These are phyloP conservation scores for Porpolomopsis calyptriformis DNA, from an alignment of 768 basidiomycete genomes.

Conservation along the genomic window DNA sequence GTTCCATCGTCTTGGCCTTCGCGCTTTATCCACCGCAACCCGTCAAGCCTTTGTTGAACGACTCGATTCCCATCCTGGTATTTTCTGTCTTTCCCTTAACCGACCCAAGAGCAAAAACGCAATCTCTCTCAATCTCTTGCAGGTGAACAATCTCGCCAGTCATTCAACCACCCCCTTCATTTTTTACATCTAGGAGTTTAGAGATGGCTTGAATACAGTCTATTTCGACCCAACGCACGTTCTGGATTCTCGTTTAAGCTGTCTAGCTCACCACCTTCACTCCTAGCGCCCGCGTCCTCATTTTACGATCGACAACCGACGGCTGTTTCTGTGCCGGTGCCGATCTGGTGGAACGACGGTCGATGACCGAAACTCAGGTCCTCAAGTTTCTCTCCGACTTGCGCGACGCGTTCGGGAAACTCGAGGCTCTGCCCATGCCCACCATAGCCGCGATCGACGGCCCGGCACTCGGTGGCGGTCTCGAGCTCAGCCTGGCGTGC, in stretches of 20 bases:
- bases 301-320: slow-evolving; percentile 69
- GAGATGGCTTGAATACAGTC: slow-evolving; percentile 54
- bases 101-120: slow-evolving; percentile 81
- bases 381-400: slow-evolving; percentile 69
- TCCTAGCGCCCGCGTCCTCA: slow-evolving; percentile 60
- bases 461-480: slow-evolving; percentile 85
- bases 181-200: slow-evolving; percentile 44
- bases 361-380: slow-evolving; percentile 69
- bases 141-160: slow-evolving; percentile 30
- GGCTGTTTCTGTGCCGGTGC: slow-evolving; percentile 88
- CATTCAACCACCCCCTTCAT: slow-evolving; percentile 6
- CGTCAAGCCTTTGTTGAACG: slow-evolving; percentile 43
- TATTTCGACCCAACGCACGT: slow-evolving; percentile 56
- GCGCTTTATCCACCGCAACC: not conserved
- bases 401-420: slow-evolving; percentile 54
- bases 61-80: slow-evolving; percentile 45
- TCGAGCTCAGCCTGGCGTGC: slow-evolving; percentile 80
- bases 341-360: slow-evolving; percentile 76
- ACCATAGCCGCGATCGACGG: slow-evolving; percentile 92
- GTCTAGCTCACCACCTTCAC: not conserved
- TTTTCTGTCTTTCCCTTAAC: slow-evolving; percentile 69
- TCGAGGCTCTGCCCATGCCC: slow-evolving; percentile 80
- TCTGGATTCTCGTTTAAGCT: not conserved
- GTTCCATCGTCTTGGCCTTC: not conserved
- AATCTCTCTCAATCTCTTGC: slow-evolving; percentile 62